Conservation (phyloP, 1,139 yeast species). For the Candida glucosophila region DNA sequence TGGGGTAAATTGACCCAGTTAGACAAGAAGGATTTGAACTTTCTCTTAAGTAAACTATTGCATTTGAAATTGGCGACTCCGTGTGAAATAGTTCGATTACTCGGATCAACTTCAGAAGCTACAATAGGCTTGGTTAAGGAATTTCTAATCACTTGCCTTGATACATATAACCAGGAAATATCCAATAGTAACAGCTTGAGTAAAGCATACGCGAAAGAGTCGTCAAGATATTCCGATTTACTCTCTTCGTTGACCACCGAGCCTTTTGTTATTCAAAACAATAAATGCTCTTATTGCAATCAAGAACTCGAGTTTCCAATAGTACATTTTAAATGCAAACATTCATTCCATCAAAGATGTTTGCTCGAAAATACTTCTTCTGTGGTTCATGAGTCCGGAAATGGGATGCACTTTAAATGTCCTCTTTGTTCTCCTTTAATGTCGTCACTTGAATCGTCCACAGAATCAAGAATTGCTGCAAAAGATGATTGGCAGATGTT, state of each 20-base stretch:
- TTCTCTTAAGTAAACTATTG: slow-evolving; percentile 46
- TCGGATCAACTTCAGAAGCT: slow-evolving; percentile 57
- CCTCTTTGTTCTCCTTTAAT: slow-evolving; percentile 76
- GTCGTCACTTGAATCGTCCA: slow-evolving; percentile 58
- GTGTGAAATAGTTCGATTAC: slow-evolving; percentile 62
- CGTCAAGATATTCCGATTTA: slow-evolving; percentile 44
- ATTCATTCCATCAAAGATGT: slow-evolving; percentile 82
- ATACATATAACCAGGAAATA: slow-evolving; percentile 56
- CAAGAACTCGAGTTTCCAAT: slow-evolving; percentile 68
- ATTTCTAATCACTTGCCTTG: slow-evolving; percentile 55
- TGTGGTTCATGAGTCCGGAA: slow-evolving; percentile 4
- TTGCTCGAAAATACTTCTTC: slow-evolving; percentile 36
- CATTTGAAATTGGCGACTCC: slow-evolving; percentile 56
- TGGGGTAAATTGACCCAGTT: too few species aligned
- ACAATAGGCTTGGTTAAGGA: slow-evolving; percentile 70
- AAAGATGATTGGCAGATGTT: slow-evolving; percentile 60
- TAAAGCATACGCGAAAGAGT: slow-evolving; percentile 61
- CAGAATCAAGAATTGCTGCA: slow-evolving; percentile 44
- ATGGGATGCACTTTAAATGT: slow-evolving; percentile 31
- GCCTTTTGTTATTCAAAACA: slow-evolving; percentile 59
- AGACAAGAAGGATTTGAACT: slow-evolving; percentile 42
- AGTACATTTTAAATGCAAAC: slow-evolving; percentile 79
- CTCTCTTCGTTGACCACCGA: slow-evolving; percentile 44
- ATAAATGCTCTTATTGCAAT: slow-evolving; percentile 66
- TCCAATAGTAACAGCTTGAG: slow-evolving; percentile 59